Evolutionary conservation across 129 eudicot species (phyloP).

Genomic region (Lonicera japonica): DNA sequence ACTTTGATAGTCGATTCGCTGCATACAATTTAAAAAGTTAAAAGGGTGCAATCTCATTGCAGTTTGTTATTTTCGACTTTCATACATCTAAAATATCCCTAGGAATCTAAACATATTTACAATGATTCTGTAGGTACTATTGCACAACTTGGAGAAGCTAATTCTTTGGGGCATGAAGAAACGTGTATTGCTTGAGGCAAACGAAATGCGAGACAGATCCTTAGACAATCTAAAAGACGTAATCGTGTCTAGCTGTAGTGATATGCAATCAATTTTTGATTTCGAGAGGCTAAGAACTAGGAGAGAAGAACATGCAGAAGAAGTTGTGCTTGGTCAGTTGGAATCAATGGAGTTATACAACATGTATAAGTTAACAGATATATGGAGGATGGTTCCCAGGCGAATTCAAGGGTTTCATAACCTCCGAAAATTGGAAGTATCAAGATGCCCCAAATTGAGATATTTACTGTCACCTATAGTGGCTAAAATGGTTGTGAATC

Average conservation of each 20-base stretch:
- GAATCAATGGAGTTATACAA: not conserved
- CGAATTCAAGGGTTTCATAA: not conserved
- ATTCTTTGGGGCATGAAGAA: too few species aligned
- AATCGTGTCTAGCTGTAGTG: not conserved
- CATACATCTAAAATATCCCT: too few species aligned
- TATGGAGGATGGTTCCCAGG: not conserved
- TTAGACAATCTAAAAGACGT: too few species aligned
- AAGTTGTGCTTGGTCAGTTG: not conserved
- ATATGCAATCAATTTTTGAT: not conserved
- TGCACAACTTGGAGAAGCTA: not conserved
- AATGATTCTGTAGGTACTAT: not conserved
- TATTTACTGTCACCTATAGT: not conserved
- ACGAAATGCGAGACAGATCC: too few species aligned
- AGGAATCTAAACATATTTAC: too few species aligned
- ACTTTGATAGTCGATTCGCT: too few species aligned
- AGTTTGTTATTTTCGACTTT: too few species aligned
- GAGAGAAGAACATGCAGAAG: not conserved
- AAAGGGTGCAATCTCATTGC: too few species aligned
- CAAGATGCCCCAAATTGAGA: not conserved
- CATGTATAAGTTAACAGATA: not conserved
- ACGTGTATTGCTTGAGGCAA: too few species aligned
- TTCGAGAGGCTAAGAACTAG: not conserved
- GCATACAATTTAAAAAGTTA: too few species aligned
- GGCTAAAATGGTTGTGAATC: not conserved
- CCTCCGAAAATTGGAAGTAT: not conserved